Conservation (phyloP, 2,329 filamentous ascomycete species). For the Mycosphaerelloides madeirae region DNA sequence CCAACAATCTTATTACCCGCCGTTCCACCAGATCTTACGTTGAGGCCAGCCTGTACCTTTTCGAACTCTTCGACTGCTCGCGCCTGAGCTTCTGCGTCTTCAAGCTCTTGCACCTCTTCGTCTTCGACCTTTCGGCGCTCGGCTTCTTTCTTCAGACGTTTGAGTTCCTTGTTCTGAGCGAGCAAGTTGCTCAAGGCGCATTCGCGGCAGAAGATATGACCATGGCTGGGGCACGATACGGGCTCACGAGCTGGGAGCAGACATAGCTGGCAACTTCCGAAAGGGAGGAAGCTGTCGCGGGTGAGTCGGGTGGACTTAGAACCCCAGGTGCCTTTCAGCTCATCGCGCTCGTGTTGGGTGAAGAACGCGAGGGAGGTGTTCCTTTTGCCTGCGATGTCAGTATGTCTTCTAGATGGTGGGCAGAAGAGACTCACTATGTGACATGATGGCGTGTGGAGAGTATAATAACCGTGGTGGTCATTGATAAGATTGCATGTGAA, state of each 20-base stretch:
- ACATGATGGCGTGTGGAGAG: conserved; percentile 4
- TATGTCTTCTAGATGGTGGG: neutral
- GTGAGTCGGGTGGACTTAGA: conserved; percentile 76
- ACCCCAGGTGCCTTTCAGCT: conserved; percentile 78
- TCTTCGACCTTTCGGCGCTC: conserved; percentile 60
- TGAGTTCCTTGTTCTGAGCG: conserved; percentile 85
- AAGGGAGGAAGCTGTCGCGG: conserved; percentile 87
- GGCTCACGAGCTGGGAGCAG: conserved; percentile 75
- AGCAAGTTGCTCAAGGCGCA: conserved; percentile 90
- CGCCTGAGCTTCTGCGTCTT: conserved; percentile 65
- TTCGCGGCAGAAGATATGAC: conserved; percentile 92
- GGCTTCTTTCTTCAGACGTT: conserved; percentile 63
- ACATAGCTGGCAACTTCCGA: conserved; percentile 83
- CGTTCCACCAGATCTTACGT: conserved; percentile 38
- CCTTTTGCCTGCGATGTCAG: conserved; percentile 54
- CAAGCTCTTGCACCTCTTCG: conserved; percentile 54
- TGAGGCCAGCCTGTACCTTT: conserved; percentile 65
- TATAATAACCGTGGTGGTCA: neutral
- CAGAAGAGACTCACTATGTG: conserved; percentile 11
- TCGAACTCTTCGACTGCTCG: conserved; percentile 79
- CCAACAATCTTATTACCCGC: conserved; percentile 43
- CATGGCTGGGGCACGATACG: conserved; percentile 69
- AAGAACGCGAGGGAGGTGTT: conserved; percentile 92
- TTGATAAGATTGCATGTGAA: neutral
- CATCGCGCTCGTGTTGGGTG: conserved; percentile 80